phyloP scores from a whole-genome alignment of 768 basidiomycete genomes.

The Mycena crocata region DNA sequence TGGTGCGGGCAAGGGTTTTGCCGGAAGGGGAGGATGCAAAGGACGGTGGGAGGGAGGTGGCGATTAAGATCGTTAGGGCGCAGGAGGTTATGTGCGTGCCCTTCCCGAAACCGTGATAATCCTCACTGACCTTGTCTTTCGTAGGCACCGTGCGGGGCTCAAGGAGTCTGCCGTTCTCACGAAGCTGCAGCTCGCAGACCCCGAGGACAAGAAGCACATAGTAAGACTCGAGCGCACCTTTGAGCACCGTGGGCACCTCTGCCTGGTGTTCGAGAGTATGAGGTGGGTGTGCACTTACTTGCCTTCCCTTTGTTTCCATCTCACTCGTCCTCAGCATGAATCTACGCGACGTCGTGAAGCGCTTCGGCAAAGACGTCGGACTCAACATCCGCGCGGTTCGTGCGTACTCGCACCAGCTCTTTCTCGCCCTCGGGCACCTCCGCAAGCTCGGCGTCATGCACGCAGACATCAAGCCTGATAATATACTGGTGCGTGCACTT shows the following conservation, averaged over 20 bases:
- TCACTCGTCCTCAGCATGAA: conserved; percentile 79
- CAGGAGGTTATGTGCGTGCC: conserved; percentile 93
- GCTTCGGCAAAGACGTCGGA: conserved; percentile 98
- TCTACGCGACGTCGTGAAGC: conserved; percentile 95
- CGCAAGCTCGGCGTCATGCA: conserved; percentile 95
- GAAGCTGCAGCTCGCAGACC: conserved; percentile 89
- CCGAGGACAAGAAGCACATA: conserved; percentile 97
- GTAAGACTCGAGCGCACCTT: conserved; percentile 93
- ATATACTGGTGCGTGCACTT: conserved; percentile 81
- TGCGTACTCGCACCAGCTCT: conserved; percentile 97
- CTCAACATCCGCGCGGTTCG: conserved; percentile 97
- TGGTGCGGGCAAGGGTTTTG: conserved; percentile 88
- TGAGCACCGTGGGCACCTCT: conserved; percentile 96
- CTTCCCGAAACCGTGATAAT: not conserved
- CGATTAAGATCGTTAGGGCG: conserved; percentile 95
- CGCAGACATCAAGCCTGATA: conserved; percentile 99
- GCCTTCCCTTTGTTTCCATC: not conserved
- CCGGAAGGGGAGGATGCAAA: conserved; percentile 32
- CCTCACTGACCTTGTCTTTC: not conserved
- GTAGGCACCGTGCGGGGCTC: conserved; percentile 92
- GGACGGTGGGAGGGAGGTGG: conserved; percentile 79
- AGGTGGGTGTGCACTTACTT: conserved; percentile 78
- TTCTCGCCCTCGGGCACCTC: conserved; percentile 86
- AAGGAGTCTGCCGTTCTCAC: conserved; percentile 93
- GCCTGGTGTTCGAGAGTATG: conserved; percentile 93